Conservation (phyloP, 179 eudicot species). For the Actinidia polygama region DNA sequence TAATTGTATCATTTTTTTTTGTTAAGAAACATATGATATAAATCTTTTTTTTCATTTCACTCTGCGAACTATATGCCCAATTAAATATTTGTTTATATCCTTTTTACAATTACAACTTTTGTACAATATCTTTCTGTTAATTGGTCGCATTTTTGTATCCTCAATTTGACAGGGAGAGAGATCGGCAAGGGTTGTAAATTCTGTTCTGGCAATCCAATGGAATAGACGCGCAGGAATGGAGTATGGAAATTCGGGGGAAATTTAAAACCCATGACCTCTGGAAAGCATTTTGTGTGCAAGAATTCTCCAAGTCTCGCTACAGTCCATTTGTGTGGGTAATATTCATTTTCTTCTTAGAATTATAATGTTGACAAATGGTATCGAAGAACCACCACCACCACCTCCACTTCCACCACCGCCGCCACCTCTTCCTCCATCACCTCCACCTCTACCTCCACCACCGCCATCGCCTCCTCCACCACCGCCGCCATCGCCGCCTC, state of each 20-base stretch:
- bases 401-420: no score
- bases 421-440: no score
- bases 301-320: no score
- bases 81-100: no score
- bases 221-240: constrained; percentile 77
- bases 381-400: no score
- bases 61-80: background rate
- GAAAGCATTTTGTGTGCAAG: constrained; percentile 77
- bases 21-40: background rate
- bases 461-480: no score
- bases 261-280: constrained; percentile 59
- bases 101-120: background rate
- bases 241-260: constrained; percentile 90
- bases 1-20: background rate
- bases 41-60: background rate
- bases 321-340: no score
- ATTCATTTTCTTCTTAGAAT: no score
- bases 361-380: no score
- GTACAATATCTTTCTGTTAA: background rate
- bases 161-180: constrained; percentile 70
- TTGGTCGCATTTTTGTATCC: background rate
- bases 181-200: constrained; percentile 85
- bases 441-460: no score
- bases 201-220: constrained; percentile 89
- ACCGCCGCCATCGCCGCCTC: no score